These are phyloP conservation scores for Penicillium sp. DNA, from an alignment of 2,329 filamentous ascomycete species.

Conservation along the genomic window DNA sequence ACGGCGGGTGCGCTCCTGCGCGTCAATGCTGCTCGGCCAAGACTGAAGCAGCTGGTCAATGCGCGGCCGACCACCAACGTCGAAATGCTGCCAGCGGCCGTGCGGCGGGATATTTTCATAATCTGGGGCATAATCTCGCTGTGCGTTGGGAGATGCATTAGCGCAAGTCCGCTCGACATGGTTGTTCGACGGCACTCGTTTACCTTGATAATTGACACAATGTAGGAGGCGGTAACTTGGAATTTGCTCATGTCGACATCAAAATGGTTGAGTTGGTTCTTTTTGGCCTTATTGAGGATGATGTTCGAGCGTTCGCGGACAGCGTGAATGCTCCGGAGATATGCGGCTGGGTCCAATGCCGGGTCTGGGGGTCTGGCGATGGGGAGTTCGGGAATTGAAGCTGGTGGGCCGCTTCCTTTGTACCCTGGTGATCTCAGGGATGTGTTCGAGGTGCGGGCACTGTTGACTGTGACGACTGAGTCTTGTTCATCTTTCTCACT, in stretches of 20 bases:
- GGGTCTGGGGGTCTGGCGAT: conserved; percentile 85
- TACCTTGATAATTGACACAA: conserved; percentile 94
- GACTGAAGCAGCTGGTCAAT: conserved; percentile 49
- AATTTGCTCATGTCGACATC: conserved; percentile 85
- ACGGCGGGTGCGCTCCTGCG: conserved; percentile 51
- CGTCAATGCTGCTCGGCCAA: conserved; percentile 50
- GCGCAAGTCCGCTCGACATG: conserved; percentile 1
- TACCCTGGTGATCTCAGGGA: conserved; percentile 51
- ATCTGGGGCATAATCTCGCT: conserved; percentile 68
- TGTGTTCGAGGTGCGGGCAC: conserved; percentile 44
- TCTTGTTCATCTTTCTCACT: conserved; percentile 40
- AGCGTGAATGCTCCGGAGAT: conserved; percentile 82
- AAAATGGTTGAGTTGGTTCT: conserved; percentile 77
- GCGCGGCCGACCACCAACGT: conserved; percentile 55
- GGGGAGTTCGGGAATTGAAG: conserved; percentile 67
- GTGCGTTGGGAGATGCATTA: conserved; percentile 8
- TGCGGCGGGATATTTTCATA: conserved; percentile 77
- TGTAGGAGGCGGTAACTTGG: conserved; percentile 75
- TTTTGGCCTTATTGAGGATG: conserved; percentile 71
- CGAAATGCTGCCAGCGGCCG: conserved; percentile 64
- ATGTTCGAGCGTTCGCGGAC: conserved; percentile 75
- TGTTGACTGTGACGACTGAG: conserved; percentile 41
- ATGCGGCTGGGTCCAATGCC: conserved; percentile 79
- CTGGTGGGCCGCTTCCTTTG: conserved; percentile 47
- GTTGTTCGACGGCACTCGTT: conserved; percentile 6